These are phyloP conservation scores for Hypoxylon sp. DNA, from an alignment of 2,329 filamentous ascomycete genomes.

Conservation along the genomic window DNA sequence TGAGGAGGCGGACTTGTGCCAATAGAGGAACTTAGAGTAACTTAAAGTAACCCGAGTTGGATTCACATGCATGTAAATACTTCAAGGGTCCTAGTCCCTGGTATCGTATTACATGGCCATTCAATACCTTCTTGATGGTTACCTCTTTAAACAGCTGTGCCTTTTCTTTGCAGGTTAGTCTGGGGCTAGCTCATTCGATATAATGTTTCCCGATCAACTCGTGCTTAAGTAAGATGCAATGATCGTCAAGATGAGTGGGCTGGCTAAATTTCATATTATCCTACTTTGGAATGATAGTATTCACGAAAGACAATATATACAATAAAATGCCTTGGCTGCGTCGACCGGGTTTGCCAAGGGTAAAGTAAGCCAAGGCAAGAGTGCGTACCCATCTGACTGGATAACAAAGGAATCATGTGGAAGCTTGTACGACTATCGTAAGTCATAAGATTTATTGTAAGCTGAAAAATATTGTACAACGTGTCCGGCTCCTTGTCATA, in stretches of 20 bases:
- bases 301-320: neutral
- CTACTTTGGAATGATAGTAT: neutral
- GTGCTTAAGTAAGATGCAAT: neutral
- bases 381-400: neutral
- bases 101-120: neutral
- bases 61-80: neutral
- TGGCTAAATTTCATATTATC: neutral
- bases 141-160: neutral
- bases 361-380: neutral
- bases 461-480: too few species aligned
- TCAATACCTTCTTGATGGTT: neutral
- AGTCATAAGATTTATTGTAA: neutral
- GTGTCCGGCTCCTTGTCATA: too few species aligned
- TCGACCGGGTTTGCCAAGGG: neutral
- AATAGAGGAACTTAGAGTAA: neutral
- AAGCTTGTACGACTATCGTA: neutral
- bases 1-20: neutral
- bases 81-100: neutral
- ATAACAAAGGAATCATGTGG: neutral
- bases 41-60: constrained; percentile 2
- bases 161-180: neutral
- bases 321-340: neutral
- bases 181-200: neutral
- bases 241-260: neutral
- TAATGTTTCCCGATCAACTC: neutral